phyloP scores from a whole-genome alignment of 371 early-diverging fungal genomes.

The Polyrhizophydium stewartii region DNA sequence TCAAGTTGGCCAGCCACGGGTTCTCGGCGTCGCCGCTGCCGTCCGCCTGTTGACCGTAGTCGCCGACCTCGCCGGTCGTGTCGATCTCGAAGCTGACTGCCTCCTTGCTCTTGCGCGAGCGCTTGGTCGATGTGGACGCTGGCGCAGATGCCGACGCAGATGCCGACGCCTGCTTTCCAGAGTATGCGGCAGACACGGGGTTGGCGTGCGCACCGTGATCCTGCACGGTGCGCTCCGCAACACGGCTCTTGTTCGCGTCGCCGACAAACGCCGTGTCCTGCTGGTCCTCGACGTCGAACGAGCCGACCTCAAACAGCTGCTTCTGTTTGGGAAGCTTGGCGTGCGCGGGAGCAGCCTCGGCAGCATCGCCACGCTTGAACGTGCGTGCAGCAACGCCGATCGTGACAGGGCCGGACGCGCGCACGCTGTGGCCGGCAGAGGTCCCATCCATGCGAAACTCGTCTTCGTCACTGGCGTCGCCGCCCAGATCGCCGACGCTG shows the following conservation, averaged over 20 bases:
- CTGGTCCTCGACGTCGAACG: constrained; percentile 18
- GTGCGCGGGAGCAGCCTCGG: constrained; percentile 5
- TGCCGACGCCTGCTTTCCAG: no score
- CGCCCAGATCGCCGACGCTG: no score
- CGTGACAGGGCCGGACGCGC: constrained; percentile 15
- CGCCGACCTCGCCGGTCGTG: no score
- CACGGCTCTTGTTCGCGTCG: constrained; percentile 8
- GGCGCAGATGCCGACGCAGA: no score
- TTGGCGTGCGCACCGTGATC: no score
- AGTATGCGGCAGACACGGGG: no score
- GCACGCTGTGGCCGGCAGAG: background rate
- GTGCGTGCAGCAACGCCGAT: background rate
- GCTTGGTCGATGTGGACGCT: no score
- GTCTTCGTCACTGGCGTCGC: constrained; percentile 3
- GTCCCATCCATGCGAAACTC: background rate
- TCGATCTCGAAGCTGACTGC: no score
- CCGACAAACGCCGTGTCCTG: constrained; percentile 14
- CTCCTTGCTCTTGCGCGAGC: background rate
- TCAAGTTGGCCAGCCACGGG: constrained; percentile 29
- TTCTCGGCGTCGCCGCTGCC: constrained; percentile 10
- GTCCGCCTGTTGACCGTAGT: background rate
- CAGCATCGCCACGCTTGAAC: constrained; percentile 1
- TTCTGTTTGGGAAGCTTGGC: constrained; percentile 4
- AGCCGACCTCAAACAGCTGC: constrained; percentile 23
- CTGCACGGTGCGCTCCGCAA: no score